phyloP scores from a whole-genome alignment of 2,329 filamentous ascomycete genomes.

The Metarhizium anisopliae region DNA sequence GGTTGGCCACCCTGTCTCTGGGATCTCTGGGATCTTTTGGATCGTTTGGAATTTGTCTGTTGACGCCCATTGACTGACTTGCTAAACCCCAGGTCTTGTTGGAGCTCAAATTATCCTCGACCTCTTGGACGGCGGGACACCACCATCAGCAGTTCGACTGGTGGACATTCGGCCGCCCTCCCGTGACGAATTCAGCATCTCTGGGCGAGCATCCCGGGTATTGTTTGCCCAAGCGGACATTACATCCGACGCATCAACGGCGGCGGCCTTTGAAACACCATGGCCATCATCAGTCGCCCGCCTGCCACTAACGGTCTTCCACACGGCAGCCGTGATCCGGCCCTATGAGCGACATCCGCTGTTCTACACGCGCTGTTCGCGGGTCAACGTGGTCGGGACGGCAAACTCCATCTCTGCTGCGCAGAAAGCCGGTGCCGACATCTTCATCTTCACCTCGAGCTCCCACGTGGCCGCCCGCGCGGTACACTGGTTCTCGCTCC shows the following conservation, averaged over 20 bases:
- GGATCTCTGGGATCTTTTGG: not conserved
- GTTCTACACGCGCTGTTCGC: conserved; percentile 34
- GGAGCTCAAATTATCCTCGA: conserved; percentile 46
- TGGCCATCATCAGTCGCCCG: conserved; percentile 33
- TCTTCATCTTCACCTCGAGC: conserved; percentile 43
- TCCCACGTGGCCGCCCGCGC: conserved; percentile 35
- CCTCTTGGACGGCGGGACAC: conserved; percentile 42
- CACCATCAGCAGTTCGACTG: conserved; percentile 41
- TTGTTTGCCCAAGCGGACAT: conserved; percentile 41
- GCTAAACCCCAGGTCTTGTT: conserved; percentile 35
- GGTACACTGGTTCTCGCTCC: conserved; percentile 32
- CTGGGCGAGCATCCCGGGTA: conserved; percentile 25
- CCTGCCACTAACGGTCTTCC: conserved; percentile 46
- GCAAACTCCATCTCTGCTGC: conserved; percentile 39
- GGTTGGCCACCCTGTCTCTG: conserved; percentile 22
- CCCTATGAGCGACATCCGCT: conserved; percentile 36
- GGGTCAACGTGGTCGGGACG: conserved; percentile 43
- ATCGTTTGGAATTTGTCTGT: not conserved
- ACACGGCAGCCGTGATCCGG: conserved; percentile 46
- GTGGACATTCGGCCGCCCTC: conserved; percentile 39
- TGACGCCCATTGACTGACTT: not conserved
- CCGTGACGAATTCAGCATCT: conserved; percentile 28
- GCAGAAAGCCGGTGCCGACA: conserved; percentile 32
- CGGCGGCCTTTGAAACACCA: conserved; percentile 34
- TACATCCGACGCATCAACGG: conserved; percentile 32